phyloP scores from a whole-genome alignment of 352 stramenopile genomes.

The Phytopythium helicoides region DNA sequence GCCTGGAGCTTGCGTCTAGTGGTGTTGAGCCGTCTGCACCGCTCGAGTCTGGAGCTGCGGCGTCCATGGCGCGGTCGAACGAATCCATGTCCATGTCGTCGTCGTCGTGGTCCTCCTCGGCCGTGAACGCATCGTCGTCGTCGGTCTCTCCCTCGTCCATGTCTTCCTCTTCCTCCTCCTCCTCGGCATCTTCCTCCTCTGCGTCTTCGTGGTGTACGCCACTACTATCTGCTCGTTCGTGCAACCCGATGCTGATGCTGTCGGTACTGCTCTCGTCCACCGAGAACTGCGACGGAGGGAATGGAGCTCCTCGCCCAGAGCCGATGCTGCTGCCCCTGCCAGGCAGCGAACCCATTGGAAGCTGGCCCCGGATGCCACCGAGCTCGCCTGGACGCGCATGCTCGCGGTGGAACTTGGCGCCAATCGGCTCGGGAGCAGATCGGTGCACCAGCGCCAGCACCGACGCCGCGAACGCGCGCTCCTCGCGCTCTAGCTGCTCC shows the following conservation, averaged over 20 bases:
- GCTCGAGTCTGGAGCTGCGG: slow-evolving; percentile 34
- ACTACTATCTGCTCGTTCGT: slow-evolving; percentile 1
- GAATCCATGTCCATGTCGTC: slow-evolving; percentile 39
- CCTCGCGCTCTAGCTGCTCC: slow-evolving; percentile 56
- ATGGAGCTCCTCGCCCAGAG: slow-evolving; percentile 1
- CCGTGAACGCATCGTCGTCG: slow-evolving; percentile 11
- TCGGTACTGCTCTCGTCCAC: slow-evolving; percentile 6
- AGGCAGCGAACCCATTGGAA: neutral
- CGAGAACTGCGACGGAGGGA: slow-evolving; percentile 8
- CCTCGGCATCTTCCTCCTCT: slow-evolving; percentile 25
- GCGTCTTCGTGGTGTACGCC: slow-evolving; percentile 13
- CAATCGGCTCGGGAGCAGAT: slow-evolving; percentile 44
- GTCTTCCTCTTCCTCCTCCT: slow-evolving; percentile 39
- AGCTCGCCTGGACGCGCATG: neutral
- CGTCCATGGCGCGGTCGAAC: slow-evolving; percentile 21
- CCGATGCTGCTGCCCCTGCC: neutral
- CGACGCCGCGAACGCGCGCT: slow-evolving; percentile 47
- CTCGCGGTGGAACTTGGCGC: slow-evolving; percentile 54
- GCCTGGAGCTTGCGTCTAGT: neutral
- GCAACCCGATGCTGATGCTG: slow-evolving; percentile 1
- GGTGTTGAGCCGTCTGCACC: slow-evolving; percentile 1
- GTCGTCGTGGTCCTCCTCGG: slow-evolving; percentile 25
- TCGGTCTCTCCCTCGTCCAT: slow-evolving; percentile 30
- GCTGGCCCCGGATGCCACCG: no score
- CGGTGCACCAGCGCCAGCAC: slow-evolving; percentile 53